These are phyloP conservation scores for Thermomucor indicae-seudaticae DNA, from an alignment of 371 early-diverging fungal species.

Conservation along the genomic window DNA sequence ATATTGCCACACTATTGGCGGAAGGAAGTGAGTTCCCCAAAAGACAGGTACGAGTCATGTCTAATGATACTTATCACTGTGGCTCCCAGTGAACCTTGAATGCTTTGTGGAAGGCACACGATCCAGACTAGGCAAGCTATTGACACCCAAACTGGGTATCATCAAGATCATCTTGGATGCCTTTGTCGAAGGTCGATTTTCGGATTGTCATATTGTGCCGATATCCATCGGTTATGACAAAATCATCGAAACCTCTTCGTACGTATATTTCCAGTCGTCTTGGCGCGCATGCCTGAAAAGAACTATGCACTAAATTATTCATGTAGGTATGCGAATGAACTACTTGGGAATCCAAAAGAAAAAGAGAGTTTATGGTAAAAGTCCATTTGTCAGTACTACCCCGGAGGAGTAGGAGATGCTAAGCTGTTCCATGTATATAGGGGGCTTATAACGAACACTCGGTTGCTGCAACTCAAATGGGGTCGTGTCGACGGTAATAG, in stretches of 20 bases:
- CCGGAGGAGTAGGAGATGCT: not conserved
- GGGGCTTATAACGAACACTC: conserved; percentile 53
- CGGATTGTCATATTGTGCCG: conserved; percentile 78
- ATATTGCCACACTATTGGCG: conserved; percentile 55
- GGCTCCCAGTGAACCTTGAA: conserved; percentile 64
- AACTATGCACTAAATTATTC: no score
- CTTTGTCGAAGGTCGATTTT: conserved; percentile 53
- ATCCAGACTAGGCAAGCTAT: conserved; percentile 69
- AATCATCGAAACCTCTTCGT: conserved; percentile 81
- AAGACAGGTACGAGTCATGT: not conserved
- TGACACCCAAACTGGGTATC: conserved; percentile 81
- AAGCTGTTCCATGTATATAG: conserved; percentile 5
- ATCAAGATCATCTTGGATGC: conserved; percentile 80
- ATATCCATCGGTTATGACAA: conserved; percentile 88
- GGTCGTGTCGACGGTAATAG: conserved; percentile 69
- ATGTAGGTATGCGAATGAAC: conserved; percentile 58
- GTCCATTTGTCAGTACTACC: not conserved
- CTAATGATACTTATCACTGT: not conserved
- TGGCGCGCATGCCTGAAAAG: not conserved
- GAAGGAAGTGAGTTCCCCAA: conserved; percentile 32
- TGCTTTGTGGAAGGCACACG: conserved; percentile 89
- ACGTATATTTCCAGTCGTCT: conserved; percentile 19
- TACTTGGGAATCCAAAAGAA: conserved; percentile 81
- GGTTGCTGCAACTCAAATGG: conserved; percentile 70
- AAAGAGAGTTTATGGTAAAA: conserved; percentile 74